These are phyloP conservation scores for Mycena indigotica DNA, from an alignment of 768 basidiomycete genomes.

Conservation along the genomic window DNA sequence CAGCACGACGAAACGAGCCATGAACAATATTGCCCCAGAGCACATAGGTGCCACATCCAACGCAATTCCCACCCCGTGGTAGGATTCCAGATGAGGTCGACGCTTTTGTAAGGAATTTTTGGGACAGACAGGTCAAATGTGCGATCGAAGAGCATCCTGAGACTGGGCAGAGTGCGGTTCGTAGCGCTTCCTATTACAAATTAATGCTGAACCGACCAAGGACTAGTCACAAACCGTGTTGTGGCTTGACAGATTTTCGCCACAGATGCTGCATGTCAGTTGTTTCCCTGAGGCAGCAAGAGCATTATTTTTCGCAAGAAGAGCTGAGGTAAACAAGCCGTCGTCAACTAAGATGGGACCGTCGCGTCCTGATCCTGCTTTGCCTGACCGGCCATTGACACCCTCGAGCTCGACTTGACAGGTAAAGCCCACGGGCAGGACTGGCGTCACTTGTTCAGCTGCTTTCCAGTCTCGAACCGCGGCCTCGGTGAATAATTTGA, in stretches of 20 bases:
- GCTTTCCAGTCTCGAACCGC: conserved; percentile 58
- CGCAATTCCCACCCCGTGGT: conserved; percentile 66
- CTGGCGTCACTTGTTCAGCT: conserved; percentile 26
- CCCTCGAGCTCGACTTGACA: conserved; percentile 62
- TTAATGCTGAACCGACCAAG: too few species aligned
- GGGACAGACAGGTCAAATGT: conserved; percentile 61
- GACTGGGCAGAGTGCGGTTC: conserved; percentile 55
- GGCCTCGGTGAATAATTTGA: conserved; percentile 72
- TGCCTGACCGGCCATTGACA: conserved; percentile 65
- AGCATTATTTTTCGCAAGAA: conserved; percentile 51
- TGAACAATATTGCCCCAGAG: conserved; percentile 74
- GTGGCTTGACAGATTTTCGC: conserved; percentile 41
- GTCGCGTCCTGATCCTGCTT: conserved; percentile 52
- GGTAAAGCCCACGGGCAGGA: conserved; percentile 57
- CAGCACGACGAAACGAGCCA: conserved; percentile 58
- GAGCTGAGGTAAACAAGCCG: conserved; percentile 54
- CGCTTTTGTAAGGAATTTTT: conserved; percentile 39
- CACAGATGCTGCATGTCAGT: conserved; percentile 53
- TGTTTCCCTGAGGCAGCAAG: conserved; percentile 38
- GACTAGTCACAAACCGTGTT: conserved; percentile 46
- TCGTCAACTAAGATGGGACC: conserved; percentile 63
- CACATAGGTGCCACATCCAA: conserved; percentile 51
- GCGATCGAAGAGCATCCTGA: conserved; percentile 51
- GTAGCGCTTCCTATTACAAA: conserved; percentile 48
- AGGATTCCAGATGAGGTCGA: conserved; percentile 38